These are phyloP conservation scores for Mortierella sp. DNA, from an alignment of 371 early-diverging fungal genomes.

Conservation along the genomic window DNA sequence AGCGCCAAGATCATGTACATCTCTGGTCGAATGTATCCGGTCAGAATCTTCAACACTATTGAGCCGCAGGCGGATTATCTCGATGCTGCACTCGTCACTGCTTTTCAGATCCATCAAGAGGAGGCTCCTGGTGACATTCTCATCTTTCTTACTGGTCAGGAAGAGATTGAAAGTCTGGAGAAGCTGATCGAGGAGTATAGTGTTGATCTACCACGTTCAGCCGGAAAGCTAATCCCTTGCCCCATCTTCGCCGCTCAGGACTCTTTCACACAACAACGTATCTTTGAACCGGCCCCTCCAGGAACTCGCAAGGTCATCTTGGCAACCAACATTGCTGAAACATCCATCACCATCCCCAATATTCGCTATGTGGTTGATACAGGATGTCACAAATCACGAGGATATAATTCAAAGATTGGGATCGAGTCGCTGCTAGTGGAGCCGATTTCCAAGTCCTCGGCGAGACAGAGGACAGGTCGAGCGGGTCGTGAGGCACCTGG, in stretches of 20 bases:
- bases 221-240: conserved; percentile 82
- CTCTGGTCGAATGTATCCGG: conserved; percentile 90
- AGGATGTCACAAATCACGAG: conserved; percentile 96
- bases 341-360: conserved; percentile 97
- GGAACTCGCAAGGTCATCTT: conserved; percentile 93
- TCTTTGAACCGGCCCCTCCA: conserved; percentile 88
- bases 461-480: conserved; percentile 96
- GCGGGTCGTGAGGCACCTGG: conserved; percentile 94
- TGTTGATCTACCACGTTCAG: conserved; percentile 72
- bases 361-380: conserved; percentile 98
- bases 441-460: conserved; percentile 94
- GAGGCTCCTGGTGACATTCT: conserved; percentile 90
- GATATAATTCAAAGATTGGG: conserved; percentile 90
- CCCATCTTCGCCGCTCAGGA: conserved; percentile 95
- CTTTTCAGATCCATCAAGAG: conserved; percentile 91
- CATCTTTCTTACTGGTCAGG: conserved; percentile 85
- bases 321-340: conserved; percentile 99
- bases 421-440: conserved; percentile 88
- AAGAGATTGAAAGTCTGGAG: conserved; percentile 91
- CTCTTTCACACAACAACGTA: conserved; percentile 88
- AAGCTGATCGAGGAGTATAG: conserved; percentile 80
- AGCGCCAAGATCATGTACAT: conserved; percentile 85
- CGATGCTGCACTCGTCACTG: conserved; percentile 87
- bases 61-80: conserved; percentile 90
- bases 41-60: conserved; percentile 81